These are phyloP conservation scores for Lentinula boryana DNA, from an alignment of 768 basidiomycete species.

Conservation along the genomic window DNA sequence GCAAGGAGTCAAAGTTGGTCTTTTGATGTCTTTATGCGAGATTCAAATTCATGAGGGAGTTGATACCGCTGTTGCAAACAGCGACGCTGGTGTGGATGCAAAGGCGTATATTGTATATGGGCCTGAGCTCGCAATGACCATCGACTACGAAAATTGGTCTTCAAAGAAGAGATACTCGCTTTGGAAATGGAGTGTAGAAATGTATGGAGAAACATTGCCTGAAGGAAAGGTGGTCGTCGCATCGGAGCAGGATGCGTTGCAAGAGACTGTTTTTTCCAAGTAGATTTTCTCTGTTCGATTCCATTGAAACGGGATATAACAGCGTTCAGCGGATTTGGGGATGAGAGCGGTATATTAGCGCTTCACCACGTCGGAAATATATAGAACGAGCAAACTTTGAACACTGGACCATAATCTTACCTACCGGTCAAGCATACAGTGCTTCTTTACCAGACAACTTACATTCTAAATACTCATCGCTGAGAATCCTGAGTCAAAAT, in stretches of 20 bases:
- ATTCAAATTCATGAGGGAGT: slow-evolving; percentile 27
- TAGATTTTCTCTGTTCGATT: no score
- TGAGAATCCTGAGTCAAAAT: no score
- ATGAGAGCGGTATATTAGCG: no score
- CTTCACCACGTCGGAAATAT: no score
- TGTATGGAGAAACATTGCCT: not conserved
- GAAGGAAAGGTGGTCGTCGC: not conserved
- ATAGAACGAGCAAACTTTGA: no score
- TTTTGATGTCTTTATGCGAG: slow-evolving; percentile 27
- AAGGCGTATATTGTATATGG: slow-evolving; percentile 25
- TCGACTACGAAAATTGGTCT: slow-evolving; percentile 26
- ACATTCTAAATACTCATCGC: no score
- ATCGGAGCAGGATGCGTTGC: not conserved
- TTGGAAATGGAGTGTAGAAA: not conserved
- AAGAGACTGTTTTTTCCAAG: not conserved
- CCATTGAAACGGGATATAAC: no score
- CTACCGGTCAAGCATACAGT: no score
- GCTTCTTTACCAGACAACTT: no score
- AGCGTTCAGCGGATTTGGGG: no score
- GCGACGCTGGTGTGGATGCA: slow-evolving; percentile 29
- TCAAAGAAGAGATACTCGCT: slow-evolving; percentile 19
- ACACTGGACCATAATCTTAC: no score
- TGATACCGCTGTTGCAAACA: slow-evolving; percentile 21
- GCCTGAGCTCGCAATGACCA: slow-evolving; percentile 16
- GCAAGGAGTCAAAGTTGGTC: slow-evolving; percentile 25